Percentiles rank a stretch among this genome's conserved stretches.
phyloP scores from a whole-genome alignment of 345 rosid genomes.

The Moricandia moricandioides region DNA sequence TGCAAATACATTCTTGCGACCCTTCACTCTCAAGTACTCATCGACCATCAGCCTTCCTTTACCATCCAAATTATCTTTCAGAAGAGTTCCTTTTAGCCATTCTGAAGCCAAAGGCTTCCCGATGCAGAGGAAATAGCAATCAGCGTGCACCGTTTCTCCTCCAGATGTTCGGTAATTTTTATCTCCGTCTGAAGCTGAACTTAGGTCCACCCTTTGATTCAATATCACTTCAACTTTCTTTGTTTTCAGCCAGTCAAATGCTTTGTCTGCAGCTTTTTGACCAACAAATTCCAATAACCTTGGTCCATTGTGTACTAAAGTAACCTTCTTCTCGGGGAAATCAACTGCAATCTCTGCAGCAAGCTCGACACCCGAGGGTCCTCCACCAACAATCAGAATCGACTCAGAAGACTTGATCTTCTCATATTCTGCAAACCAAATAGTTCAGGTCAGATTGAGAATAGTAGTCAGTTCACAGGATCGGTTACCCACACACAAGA shows the following conservation, averaged over 20 bases:
- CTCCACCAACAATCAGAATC: constrained; percentile 87
- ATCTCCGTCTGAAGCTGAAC: constrained; percentile 42
- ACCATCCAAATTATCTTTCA: constrained; percentile 51
- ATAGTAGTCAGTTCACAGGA: too few relatives aligned
- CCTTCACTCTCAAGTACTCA: constrained; percentile 48
- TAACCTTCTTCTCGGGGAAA: constrained; percentile 59
- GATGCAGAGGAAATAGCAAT: constrained; percentile 55
- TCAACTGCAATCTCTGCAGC: constrained; percentile 79
- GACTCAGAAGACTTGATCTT: constrained; percentile 73
- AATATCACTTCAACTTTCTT: constrained; percentile 62
- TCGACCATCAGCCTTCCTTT: constrained; percentile 58
- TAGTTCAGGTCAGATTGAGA: not conserved
- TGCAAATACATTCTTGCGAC: constrained; percentile 48
- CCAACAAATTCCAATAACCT: constrained; percentile 65
- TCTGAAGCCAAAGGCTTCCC: constrained; percentile 55
- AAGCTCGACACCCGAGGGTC: constrained; percentile 91
- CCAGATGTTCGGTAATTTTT: constrained; percentile 49
- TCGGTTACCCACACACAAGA: too few relatives aligned
- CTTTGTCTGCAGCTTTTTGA: constrained; percentile 50
- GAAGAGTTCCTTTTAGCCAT: constrained; percentile 53
- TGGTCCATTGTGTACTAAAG: constrained; percentile 61
- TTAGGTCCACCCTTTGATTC: constrained; percentile 62
- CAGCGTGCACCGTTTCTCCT: constrained; percentile 58
- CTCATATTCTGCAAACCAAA: constrained; percentile 52
- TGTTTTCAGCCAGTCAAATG: constrained; percentile 54